These are phyloP conservation scores for Lasiosphaeria miniovina DNA, from an alignment of 495 filamentous ascomycete species.

Conservation along the genomic window DNA sequence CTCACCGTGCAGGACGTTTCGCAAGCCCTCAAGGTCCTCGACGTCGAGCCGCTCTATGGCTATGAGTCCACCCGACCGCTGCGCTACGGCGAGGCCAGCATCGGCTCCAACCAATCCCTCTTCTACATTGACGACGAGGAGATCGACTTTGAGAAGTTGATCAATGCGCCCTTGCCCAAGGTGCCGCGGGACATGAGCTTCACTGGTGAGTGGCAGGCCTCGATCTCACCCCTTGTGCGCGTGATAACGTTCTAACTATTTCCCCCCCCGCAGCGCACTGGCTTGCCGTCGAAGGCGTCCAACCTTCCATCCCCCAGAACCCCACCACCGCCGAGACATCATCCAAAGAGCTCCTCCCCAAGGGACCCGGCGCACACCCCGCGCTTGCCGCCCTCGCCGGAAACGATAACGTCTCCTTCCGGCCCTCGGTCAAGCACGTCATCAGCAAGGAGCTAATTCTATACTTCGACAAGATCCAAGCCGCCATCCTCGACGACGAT, in stretches of 20 bases:
- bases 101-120: constrained; percentile 91
- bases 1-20: constrained; percentile 83
- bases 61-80: constrained; percentile 87
- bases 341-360: constrained; percentile 78
- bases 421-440: constrained; percentile 90
- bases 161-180: constrained; percentile 91
- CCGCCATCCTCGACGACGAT: constrained; percentile 77
- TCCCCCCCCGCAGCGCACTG: constrained; percentile 66
- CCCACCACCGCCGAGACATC: constrained; percentile 77
- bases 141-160: constrained; percentile 96
- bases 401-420: constrained; percentile 75
- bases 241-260: background rate
- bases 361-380: constrained; percentile 81
- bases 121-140: constrained; percentile 99
- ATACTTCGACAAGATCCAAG: constrained; percentile 94
- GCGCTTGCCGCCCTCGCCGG: constrained; percentile 78
- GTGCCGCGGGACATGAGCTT: constrained; percentile 91
- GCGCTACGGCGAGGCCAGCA: constrained; percentile 85
- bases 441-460: constrained; percentile 91
- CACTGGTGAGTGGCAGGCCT: constrained; percentile 58
- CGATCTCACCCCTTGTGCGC: background rate
- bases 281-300: constrained; percentile 93
- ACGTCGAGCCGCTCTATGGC: constrained; percentile 92
- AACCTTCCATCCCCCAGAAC: constrained; percentile 94
- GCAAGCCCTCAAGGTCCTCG: constrained; percentile 75